These are phyloP conservation scores for Plasmodium gaboni DNA, from an alignment of 169 alveolate species.

Conservation along the genomic window DNA sequence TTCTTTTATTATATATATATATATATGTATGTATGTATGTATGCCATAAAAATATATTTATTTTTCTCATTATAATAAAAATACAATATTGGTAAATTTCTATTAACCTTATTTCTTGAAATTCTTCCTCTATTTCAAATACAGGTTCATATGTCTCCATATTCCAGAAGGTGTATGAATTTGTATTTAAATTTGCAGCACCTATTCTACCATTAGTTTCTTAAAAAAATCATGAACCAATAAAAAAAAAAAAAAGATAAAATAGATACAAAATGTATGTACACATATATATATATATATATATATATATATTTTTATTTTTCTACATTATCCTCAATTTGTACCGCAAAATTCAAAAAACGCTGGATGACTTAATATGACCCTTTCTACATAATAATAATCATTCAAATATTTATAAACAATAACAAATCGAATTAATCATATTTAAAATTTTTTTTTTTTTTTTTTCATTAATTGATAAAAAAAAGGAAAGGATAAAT, in stretches of 20 bases:
- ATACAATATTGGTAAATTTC: neutral
- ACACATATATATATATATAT: neutral
- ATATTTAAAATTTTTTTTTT: conserved; percentile 40
- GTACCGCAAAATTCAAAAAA: conserved; percentile 86
- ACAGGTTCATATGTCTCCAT: conserved; percentile 55
- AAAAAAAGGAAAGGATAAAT: neutral
- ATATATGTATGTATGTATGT: neutral
- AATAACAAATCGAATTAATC: neutral
- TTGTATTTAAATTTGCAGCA: conserved; percentile 82
- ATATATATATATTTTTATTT: neutral
- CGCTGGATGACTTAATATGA: conserved; percentile 84
- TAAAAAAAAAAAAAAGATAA: neutral
- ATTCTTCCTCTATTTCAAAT: conserved; percentile 70
- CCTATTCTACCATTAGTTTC: conserved; percentile 85
- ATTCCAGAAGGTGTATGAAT: conserved; percentile 84
- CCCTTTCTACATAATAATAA: conserved; percentile 79
- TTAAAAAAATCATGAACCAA: neutral
- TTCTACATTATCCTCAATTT: conserved; percentile 1
- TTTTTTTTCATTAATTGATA: conserved; percentile 1
- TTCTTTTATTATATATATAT: neutral
- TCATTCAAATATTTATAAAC: conserved; percentile 11
- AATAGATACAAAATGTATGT: neutral
- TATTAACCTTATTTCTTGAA: conserved; percentile 68
- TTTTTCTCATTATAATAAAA: no score
- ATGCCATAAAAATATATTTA: no score